Conservation (phyloP, 176 grass and related monocot genomes). For the Aegilops umbellulata region DNA sequence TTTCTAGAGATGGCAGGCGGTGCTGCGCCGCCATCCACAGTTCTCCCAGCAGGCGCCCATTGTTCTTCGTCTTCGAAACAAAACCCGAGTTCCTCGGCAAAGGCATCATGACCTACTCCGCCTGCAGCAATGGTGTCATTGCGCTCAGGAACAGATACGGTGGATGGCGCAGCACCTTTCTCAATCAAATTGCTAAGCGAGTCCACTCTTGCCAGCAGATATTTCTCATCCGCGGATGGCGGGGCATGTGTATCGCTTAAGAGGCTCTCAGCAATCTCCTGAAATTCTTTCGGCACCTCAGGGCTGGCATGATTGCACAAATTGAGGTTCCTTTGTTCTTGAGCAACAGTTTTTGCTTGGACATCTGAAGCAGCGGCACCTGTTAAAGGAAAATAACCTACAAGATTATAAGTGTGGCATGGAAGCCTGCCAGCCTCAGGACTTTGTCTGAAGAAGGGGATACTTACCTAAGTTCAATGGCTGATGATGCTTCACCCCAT, state of each 20-base stretch:
- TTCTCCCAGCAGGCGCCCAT: not conserved
- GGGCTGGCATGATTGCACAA: conserved; percentile 28
- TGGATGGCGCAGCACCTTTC: conserved; percentile 9
- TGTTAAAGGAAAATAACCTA: not conserved
- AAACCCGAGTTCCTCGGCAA: conserved; percentile 30
- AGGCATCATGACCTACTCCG: conserved; percentile 27
- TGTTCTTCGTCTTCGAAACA: not conserved
- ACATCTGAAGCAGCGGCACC: not conserved
- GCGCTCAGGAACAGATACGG: not conserved
- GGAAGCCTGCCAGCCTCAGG: not conserved
- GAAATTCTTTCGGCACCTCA: conserved; percentile 30
- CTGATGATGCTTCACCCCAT: conserved; percentile 31
- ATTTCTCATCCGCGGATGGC: conserved; percentile 46
- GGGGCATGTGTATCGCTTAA: conserved; percentile 51
- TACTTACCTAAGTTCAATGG: conserved; percentile 56
- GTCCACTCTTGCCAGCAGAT: conserved; percentile 50
- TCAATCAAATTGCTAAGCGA: conserved; percentile 56
- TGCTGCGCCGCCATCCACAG: not conserved
- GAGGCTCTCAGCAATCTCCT: conserved; percentile 52
- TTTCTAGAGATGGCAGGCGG: conserved; percentile 35
- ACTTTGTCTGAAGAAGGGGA: not conserved
- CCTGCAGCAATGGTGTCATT: not conserved
- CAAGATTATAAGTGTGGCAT: not conserved
- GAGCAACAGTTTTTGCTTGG: not conserved
- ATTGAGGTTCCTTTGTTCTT: conserved; percentile 29